phyloP scores from a whole-genome alignment of 2,329 filamentous ascomycete species.

The Talaromyces sp. region DNA sequence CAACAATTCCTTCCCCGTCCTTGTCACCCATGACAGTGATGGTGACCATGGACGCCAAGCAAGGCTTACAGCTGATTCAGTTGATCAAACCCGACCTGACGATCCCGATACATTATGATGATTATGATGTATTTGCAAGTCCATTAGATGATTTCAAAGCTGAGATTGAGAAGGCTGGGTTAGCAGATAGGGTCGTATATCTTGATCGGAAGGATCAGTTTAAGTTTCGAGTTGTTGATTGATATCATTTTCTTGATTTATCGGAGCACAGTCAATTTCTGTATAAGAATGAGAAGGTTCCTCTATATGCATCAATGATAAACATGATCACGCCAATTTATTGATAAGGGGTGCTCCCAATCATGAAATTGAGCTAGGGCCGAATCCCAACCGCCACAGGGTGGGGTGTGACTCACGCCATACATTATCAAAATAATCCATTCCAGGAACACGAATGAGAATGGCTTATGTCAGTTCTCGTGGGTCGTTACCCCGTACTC shows the following conservation, averaged over 20 bases:
- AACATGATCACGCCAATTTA: no score
- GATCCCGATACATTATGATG: constrained; percentile 63
- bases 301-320: no score
- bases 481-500: no score
- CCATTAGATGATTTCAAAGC: constrained; percentile 60
- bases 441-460: no score
- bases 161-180: constrained; percentile 51
- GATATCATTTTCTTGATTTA: background rate
- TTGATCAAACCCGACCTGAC: constrained; percentile 60
- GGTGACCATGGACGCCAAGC: constrained; percentile 66
- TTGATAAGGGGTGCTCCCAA: no score
- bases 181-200: constrained; percentile 56
- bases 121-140: constrained; percentile 61
- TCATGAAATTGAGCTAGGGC: no score
- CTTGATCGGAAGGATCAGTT: constrained; percentile 59
- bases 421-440: no score
- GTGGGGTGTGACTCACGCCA: no score
- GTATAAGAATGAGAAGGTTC: no score
- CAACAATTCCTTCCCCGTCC: constrained; percentile 59
- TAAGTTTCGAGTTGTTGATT: constrained; percentile 39
- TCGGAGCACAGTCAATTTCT: no score
- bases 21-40: constrained; percentile 63
- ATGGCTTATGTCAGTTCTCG: no score
- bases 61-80: constrained; percentile 59
- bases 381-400: no score